Conservation (phyloP, 106 monocot genomes). For the Xerophyta viscosa region DNA sequence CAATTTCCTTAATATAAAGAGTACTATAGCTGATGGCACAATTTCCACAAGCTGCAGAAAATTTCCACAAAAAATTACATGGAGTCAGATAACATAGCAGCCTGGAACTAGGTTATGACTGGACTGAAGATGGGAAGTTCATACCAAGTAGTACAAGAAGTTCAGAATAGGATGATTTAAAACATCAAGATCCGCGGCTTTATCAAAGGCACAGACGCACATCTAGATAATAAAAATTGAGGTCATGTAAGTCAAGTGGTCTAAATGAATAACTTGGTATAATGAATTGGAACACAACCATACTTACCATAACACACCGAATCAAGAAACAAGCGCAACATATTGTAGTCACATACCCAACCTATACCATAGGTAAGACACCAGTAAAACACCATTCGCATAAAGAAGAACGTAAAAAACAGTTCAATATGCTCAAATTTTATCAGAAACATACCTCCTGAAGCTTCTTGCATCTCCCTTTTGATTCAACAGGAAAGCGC, state of each 20-base stretch:
- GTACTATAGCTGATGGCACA: conserved; percentile 53
- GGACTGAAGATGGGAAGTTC: not conserved
- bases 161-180: conserved; percentile 80
- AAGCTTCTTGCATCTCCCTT: conserved; percentile 84
- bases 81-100: not conserved
- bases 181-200: conserved; percentile 76
- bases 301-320: conserved; percentile 80
- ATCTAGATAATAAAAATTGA: conserved; percentile 31
- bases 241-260: not conserved
- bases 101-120: not conserved
- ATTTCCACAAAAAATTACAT: not conserved
- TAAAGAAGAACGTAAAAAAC: not conserved
- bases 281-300: too few species aligned
- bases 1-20: conserved; percentile 64
- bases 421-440: too few species aligned
- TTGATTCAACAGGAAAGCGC: conserved; percentile 90
- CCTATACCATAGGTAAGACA: conserved; percentile 25
- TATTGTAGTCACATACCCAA: conserved; percentile 90
- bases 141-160: conserved; percentile 81
- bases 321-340: conserved; percentile 86
- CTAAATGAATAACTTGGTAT: too few species aligned
- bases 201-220: conserved; percentile 75
- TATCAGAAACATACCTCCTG: conserved; percentile 84
- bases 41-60: conserved; percentile 69
- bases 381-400: not conserved